Conservation (phyloP, 352 stramenopile genomes). For the Phytophthora syringae region DNA sequence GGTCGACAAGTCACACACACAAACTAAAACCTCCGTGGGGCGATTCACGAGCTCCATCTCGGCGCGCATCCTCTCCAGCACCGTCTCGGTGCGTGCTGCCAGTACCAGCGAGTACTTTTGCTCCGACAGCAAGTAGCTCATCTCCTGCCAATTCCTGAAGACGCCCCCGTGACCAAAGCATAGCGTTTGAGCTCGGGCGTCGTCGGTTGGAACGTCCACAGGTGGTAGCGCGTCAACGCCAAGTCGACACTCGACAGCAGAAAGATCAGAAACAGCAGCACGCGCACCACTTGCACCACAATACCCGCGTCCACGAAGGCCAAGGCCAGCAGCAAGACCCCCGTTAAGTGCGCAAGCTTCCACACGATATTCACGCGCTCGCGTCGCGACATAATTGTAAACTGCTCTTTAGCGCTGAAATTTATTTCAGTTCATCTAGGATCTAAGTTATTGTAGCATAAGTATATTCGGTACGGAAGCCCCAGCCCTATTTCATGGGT, state of each 20-base stretch:
- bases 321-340: conserved; percentile 57
- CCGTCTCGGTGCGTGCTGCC: conserved; percentile 56
- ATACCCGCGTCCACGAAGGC: conserved; percentile 46
- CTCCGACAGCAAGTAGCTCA: conserved; percentile 81
- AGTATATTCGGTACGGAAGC: too few species aligned
- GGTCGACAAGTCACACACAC: conserved; percentile 64
- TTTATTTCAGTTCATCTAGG: too few species aligned
- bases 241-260: conserved; percentile 61
- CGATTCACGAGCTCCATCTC: conserved; percentile 82
- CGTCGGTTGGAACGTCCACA: conserved; percentile 64
- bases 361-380: conserved; percentile 48
- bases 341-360: conserved; percentile 53
- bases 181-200: conserved; percentile 59
- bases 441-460: too few species aligned
- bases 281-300: conserved; percentile 48
- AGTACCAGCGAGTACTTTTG: conserved; percentile 85
- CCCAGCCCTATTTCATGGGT: too few species aligned
- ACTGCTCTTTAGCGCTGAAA: too few species aligned
- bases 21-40: conserved; percentile 63
- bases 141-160: conserved; percentile 76
- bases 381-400: conserved; percentile 29
- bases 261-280: conserved; percentile 65
- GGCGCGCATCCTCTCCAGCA: conserved; percentile 70
- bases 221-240: conserved; percentile 67
- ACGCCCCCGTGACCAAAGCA: conserved; percentile 79